These are phyloP conservation scores for Selenicereus undatus DNA, from an alignment of 148 eudicot genomes.

Conservation along the genomic window DNA sequence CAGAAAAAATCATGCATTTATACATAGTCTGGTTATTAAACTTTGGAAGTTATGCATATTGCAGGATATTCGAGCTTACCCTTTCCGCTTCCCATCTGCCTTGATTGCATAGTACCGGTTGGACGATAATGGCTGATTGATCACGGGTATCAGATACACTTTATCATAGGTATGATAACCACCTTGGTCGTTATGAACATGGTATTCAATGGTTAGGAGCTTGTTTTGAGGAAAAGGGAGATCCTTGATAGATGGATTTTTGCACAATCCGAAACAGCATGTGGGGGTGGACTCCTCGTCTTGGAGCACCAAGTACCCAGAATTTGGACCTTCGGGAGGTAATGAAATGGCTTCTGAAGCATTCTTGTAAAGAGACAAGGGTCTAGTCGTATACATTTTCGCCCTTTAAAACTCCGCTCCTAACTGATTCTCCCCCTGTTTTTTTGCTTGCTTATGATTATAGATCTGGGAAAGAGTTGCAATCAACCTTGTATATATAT, in stretches of 20 bases:
- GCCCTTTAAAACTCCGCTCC: neutral
- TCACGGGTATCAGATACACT: slow-evolving; percentile 34
- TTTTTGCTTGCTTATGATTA: too few relatives aligned
- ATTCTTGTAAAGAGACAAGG: slow-evolving; percentile 28
- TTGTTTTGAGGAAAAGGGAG: slow-evolving; percentile 45
- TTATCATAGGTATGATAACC: slow-evolving; percentile 11
- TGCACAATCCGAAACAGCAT: slow-evolving; percentile 29
- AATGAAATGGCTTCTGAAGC: slow-evolving; percentile 23
- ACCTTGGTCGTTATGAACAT: slow-evolving; percentile 7
- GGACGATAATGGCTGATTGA: slow-evolving; percentile 33
- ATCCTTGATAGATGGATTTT: slow-evolving; percentile 13
- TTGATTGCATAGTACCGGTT: slow-evolving; percentile 34
- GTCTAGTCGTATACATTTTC: slow-evolving; percentile 35
- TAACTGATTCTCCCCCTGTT: too few relatives aligned
- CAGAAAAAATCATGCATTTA: neutral
- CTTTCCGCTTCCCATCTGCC: slow-evolving; percentile 29
- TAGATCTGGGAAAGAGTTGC: too few relatives aligned
- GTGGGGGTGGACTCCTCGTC: slow-evolving; percentile 32
- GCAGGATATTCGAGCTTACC: slow-evolving; percentile 20
- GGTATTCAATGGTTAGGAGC: slow-evolving; percentile 20
- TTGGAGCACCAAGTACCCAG: slow-evolving; percentile 36
- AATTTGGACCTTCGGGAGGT: slow-evolving; percentile 38
- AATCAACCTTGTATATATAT: too few relatives aligned
- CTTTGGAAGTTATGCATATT: neutral
- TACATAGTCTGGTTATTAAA: neutral